phyloP scores from a whole-genome alignment of 2,329 filamentous ascomycete genomes.

The Xylaria sp. region DNA sequence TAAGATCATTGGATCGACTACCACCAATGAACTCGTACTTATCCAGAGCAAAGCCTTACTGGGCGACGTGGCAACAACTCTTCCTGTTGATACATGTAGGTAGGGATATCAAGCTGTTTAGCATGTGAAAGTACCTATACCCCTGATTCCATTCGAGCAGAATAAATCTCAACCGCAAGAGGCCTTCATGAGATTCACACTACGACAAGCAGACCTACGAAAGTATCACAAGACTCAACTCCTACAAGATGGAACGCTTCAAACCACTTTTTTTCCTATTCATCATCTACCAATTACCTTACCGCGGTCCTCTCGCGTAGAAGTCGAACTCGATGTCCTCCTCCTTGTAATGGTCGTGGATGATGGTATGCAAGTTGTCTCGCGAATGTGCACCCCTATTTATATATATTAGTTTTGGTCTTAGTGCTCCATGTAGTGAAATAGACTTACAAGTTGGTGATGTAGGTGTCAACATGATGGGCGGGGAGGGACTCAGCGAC shows the following conservation, averaged over 20 bases:
- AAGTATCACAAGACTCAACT: too few species aligned
- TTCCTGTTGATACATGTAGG: not conserved
- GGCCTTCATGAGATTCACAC: too few species aligned
- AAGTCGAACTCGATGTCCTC: slow-evolving; percentile 63
- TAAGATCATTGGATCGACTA: too few species aligned
- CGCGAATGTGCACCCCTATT: slow-evolving; percentile 39
- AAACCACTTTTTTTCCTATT: too few species aligned
- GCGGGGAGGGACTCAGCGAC: slow-evolving; percentile 77
- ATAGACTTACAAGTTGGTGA: slow-evolving; percentile 71
- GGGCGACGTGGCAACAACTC: not conserved
- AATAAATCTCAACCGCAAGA: too few species aligned
- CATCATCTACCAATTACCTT: not conserved
- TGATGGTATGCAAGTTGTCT: slow-evolving; percentile 67
- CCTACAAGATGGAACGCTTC: too few species aligned
- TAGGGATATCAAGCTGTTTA: too few species aligned
- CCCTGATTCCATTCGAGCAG: too few species aligned
- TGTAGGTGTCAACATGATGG: slow-evolving; percentile 71
- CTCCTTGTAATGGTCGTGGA: slow-evolving; percentile 68
- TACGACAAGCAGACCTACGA: too few species aligned
- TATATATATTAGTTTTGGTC: slow-evolving; percentile 3
- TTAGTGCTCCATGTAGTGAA: not conserved
- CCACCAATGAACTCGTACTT: not conserved
- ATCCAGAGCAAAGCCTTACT: not conserved
- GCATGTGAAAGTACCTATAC: too few species aligned
- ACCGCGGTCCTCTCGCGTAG: slow-evolving; percentile 32